These are phyloP conservation scores for Lizonia empirigonia DNA, from an alignment of 2,329 filamentous ascomycete species.

Conservation along the genomic window DNA sequence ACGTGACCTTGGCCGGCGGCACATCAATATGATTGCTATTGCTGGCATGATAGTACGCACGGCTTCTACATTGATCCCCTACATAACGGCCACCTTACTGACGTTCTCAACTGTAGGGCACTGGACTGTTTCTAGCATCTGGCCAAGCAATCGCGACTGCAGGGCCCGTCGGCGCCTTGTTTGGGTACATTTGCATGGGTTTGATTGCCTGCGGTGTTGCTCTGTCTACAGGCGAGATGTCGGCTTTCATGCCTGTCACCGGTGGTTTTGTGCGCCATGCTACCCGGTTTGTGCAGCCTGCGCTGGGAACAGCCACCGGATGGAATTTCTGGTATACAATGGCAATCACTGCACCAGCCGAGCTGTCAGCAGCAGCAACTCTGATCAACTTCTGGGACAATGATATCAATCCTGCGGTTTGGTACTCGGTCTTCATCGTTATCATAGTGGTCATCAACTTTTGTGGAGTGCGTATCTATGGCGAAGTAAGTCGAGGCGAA, in stretches of 20 bases:
- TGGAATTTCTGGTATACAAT: slow-evolving; percentile 10
- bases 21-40: slow-evolving; percentile 24
- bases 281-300: slow-evolving; percentile 50
- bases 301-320: slow-evolving; percentile 28
- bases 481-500: slow-evolving; percentile 16
- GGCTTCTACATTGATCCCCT: too few species aligned
- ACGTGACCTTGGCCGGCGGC: slow-evolving; percentile 14
- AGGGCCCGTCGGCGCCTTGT: slow-evolving; percentile 1
- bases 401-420: slow-evolving; percentile 16
- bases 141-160: slow-evolving; percentile 5
- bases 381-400: slow-evolving; percentile 75
- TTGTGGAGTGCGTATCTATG: slow-evolving; percentile 11
- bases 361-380: slow-evolving; percentile 71
- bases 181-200: slow-evolving; percentile 6
- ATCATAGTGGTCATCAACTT: slow-evolving; percentile 18
- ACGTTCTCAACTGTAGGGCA: background rate
- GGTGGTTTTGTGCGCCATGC: slow-evolving; percentile 18
- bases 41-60: slow-evolving; percentile 17
- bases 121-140: slow-evolving; percentile 9
- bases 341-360: slow-evolving; percentile 36
- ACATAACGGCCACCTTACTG: background rate
- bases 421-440: slow-evolving; percentile 17
- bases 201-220: slow-evolving; percentile 24
- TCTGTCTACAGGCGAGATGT: slow-evolving; percentile 36
- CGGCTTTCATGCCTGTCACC: slow-evolving; percentile 34